Conservation (phyloP, 1,284 basidiomycete species). For the Moesziomyces sp. region DNA sequence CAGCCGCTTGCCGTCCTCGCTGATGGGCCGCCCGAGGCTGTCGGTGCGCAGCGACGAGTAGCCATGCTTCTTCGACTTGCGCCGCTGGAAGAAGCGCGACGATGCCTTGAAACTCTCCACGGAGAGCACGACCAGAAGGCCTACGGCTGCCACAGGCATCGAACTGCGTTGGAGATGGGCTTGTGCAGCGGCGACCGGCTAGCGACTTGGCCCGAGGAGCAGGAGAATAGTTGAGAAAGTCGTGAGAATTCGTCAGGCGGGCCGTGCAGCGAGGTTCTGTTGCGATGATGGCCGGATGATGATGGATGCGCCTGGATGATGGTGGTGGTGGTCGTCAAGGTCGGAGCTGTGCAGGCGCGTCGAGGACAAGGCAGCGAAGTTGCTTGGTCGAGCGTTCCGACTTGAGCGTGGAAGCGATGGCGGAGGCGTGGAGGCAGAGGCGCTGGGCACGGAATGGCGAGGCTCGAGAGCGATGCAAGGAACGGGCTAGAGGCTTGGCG, state of each 20-base stretch:
- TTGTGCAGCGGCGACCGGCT: background rate
- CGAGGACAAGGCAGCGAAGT: too few relatives aligned
- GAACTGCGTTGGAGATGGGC: background rate
- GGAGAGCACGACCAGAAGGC: conserved; percentile 37
- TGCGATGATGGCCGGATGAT: background rate
- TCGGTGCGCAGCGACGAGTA: conserved; percentile 45
- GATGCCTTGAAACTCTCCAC: conserved; percentile 48
- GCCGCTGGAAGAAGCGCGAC: conserved; percentile 35
- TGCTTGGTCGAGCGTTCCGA: background rate
- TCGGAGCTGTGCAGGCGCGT: too few relatives aligned
- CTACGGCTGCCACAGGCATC: conserved; percentile 41
- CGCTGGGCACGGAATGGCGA: background rate
- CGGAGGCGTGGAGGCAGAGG: background rate
- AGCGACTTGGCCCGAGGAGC: background rate
- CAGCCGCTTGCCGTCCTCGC: conserved; percentile 37
- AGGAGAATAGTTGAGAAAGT: too few relatives aligned
- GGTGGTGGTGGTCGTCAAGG: background rate
- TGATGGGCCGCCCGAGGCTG: conserved; percentile 35
- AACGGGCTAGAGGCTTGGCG: conserved; percentile 5
- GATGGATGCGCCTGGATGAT: background rate
- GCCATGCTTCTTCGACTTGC: conserved; percentile 47
- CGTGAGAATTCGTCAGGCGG: too few relatives aligned
- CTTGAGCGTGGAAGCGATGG: background rate
- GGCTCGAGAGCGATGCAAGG: conserved; percentile 15
- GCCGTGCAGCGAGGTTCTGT: too few relatives aligned